Conservation (phyloP, 2,329 filamentous ascomycete genomes). For the Microdochium paspali region DNA sequence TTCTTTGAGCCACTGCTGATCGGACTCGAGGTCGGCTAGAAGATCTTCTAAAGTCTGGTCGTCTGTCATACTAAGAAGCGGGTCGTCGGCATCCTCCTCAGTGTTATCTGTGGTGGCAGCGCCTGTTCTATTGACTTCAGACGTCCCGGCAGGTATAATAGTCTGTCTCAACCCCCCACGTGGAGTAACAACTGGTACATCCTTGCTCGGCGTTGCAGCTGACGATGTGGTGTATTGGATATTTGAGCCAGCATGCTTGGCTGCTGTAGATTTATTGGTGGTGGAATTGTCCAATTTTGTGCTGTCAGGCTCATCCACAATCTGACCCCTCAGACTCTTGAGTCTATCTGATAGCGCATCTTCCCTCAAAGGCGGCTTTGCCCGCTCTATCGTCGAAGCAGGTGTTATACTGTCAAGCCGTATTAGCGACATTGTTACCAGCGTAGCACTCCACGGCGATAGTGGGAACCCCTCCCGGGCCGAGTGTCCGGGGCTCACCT, state of each 20-base stretch:
- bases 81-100: slow-evolving; percentile 20
- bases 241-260: neutral
- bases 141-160: no score
- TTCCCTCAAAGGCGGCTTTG: slow-evolving; percentile 33
- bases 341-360: slow-evolving; percentile 42
- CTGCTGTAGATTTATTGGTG: no score
- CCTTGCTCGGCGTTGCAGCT: neutral
- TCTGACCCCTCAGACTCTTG: slow-evolving; percentile 35
- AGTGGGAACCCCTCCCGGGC: no score
- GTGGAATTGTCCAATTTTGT: no score
- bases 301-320: slow-evolving; percentile 11
- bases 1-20: slow-evolving; percentile 22
- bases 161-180: no score
- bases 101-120: neutral
- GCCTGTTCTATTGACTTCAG: no score
- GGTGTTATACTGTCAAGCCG: slow-evolving; percentile 12
- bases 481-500: neutral
- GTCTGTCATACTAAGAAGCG: slow-evolving; percentile 31
- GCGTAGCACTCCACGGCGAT: no score
- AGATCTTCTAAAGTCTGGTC: slow-evolving; percentile 44
- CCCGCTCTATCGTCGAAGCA: slow-evolving; percentile 28
- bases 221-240: neutral
- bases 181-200: neutral
- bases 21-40: slow-evolving; percentile 30
- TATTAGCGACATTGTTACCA: slow-evolving; percentile 13